These are phyloP conservation scores for Massariosphaeria phaeospora DNA, from an alignment of 495 filamentous ascomycete species.

Conservation along the genomic window DNA sequence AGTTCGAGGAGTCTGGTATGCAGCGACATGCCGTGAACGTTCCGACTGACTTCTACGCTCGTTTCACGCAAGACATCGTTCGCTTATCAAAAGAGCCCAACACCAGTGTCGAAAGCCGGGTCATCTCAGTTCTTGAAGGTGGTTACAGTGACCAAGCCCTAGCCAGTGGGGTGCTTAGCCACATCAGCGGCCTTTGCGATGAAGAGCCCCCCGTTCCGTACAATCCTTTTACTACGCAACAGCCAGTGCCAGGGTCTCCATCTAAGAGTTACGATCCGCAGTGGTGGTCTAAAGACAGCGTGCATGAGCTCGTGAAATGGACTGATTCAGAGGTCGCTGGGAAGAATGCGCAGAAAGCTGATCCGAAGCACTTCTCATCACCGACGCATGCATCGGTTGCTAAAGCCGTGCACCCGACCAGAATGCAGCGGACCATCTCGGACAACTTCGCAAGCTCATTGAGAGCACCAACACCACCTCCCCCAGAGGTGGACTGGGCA, in stretches of 20 bases:
- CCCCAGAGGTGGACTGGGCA: constrained; percentile 78
- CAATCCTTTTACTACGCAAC: too few relatives aligned
- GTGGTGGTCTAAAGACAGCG: constrained; percentile 70
- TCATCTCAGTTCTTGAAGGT: constrained; percentile 91
- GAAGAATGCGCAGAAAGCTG: constrained; percentile 44
- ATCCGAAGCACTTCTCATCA: constrained; percentile 60
- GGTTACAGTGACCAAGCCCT: constrained; percentile 92
- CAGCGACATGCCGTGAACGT: constrained; percentile 92
- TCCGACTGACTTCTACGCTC: constrained; percentile 92
- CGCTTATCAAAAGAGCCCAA: constrained; percentile 75
- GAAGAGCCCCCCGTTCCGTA: too few relatives aligned
- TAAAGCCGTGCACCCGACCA: constrained; percentile 59
- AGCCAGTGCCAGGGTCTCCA: too few relatives aligned
- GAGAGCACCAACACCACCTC: constrained; percentile 54
- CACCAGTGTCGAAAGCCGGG: constrained; percentile 68
- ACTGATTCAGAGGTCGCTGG: too few relatives aligned
- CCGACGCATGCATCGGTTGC: constrained; percentile 75
- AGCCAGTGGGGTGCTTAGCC: constrained; percentile 80
- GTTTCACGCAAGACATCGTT: constrained; percentile 78
- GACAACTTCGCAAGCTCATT: constrained; percentile 36
- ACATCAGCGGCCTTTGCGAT: constrained; percentile 71
- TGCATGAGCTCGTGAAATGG: constrained; percentile 62
- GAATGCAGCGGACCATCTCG: constrained; percentile 49
- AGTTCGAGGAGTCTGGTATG: constrained; percentile 89
- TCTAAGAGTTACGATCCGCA: constrained; percentile 59